Evolutionary conservation across 768 basidiomycete genomes (phyloP), one percentile per base, ranked within the genome.

Genomic region (Rhodotorula graminis): DNA sequence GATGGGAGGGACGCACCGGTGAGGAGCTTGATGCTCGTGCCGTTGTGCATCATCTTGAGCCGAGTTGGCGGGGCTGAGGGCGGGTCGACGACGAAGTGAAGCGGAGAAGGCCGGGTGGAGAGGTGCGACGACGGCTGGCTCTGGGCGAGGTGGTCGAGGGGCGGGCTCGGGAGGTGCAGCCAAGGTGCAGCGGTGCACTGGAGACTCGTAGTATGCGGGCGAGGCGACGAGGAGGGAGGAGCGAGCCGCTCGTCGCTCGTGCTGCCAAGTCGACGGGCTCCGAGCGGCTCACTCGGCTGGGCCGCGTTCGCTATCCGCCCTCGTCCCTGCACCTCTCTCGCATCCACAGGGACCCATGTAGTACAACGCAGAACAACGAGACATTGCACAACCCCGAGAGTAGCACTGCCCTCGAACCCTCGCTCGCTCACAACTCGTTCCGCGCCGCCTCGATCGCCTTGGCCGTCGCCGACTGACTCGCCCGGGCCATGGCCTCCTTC

Each of bases 21-120:
- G 65, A 83, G 81, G 58, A 83, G 80, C 80, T 82, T 83, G 79
- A 83, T 83, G 70, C 77, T 78, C 46, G 82, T 80, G 42, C 76
- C 77, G 74, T 73, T 75, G 63, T 63, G 65, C 77, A 77, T 77
- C 40, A 33, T 67, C 25, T 37, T 10, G 33, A 19, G 4, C 46
- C 61, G n/a, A 42, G 11, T 18, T 8, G 25, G 25, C 23, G 50
- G 27, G 50, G 16, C 6, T 27, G 42, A 40, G 58, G 58, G 42
- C 25, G 31, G 37, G 15, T 18, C 27, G n/a, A 16, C 31, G 15
- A 11, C 19, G 29, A 31, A 19, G 56, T 2, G 37, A 33, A 19
- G 56, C 29, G 33, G 56, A 57, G 56, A 57, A 57, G 56, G 31
- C 7, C 31, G 56, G 56, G 55, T 16, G 25, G 25, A 23, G n/a